A percentile compares a stretch with the other conserved stretches of the same genome.
These are phyloP conservation scores for Blastobotrys muscicola DNA, from an alignment of 805 yeast genomes.

Conservation along the genomic window DNA sequence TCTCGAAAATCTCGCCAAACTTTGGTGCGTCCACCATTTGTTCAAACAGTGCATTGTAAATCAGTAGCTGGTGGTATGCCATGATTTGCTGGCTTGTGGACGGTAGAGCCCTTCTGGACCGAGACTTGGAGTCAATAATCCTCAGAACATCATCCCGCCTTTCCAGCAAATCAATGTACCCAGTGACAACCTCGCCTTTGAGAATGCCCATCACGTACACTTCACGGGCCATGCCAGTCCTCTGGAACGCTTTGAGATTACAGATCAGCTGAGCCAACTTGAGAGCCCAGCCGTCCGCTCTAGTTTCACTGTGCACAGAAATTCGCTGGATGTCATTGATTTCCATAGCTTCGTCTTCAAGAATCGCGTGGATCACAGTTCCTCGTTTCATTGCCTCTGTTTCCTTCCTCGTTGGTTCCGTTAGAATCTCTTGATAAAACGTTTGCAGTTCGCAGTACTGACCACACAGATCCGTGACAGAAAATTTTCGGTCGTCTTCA, in stretches of 20 bases:
- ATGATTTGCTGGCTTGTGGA: slow-evolving; percentile 14
- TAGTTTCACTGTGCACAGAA: slow-evolving; percentile 1
- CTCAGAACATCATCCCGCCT: slow-evolving; percentile 2
- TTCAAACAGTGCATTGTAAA: slow-evolving; percentile 19
- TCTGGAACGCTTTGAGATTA: slow-evolving; percentile 5
- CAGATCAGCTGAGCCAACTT: slow-evolving; percentile 11
- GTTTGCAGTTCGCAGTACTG: slow-evolving; percentile 18
- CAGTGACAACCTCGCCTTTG: slow-evolving; percentile 16
- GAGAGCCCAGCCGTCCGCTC: slow-evolving; percentile 14
- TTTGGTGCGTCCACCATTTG: slow-evolving; percentile 7
- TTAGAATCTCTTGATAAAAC: slow-evolving; percentile 11
- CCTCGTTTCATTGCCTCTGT: slow-evolving; percentile 15
- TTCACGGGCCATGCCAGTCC: slow-evolving; percentile 17
- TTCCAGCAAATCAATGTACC: slow-evolving; percentile 21
- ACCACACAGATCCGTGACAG: slow-evolving; percentile 18
- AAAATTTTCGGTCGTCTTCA: neutral
- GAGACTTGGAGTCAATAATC: slow-evolving; percentile 25
- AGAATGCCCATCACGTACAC: slow-evolving; percentile 21
- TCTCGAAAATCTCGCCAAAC: slow-evolving; percentile 5
- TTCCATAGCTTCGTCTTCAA: slow-evolving; percentile 10
- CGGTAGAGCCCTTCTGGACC: slow-evolving; percentile 11
- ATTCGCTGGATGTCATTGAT: neutral
- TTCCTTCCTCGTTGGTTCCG: slow-evolving; percentile 1
- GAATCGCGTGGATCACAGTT: slow-evolving; percentile 12
- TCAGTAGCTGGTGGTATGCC: slow-evolving; percentile 27